Evolutionary conservation across 371 early-diverging fungal species (phyloP).

Genomic region (Syncephalastrum sp.): DNA sequence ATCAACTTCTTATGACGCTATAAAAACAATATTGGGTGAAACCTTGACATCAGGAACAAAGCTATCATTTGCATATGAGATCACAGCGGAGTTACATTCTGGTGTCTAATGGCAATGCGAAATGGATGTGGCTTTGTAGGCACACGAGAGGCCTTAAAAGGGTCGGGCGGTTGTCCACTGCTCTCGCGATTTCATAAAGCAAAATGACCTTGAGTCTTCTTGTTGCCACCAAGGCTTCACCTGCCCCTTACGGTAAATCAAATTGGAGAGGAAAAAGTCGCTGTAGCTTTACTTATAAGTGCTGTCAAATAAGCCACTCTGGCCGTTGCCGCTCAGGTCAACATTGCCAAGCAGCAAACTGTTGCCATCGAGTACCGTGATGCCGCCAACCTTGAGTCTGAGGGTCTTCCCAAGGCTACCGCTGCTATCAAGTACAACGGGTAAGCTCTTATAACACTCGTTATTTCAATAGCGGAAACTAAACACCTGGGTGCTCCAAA

Average conservation of each 20-base stretch:
- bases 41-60: no score
- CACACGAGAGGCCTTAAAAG: no score
- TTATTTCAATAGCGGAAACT: neutral
- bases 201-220: slow-evolving; percentile 28
- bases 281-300: neutral
- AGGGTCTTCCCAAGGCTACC: slow-evolving; percentile 33
- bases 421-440: slow-evolving; percentile 38
- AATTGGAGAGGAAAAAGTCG: neutral
- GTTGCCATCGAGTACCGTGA: slow-evolving; percentile 40
- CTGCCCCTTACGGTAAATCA: slow-evolving; percentile 33
- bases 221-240: slow-evolving; percentile 45
- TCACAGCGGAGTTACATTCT: no score
- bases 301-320: slow-evolving; percentile 22
- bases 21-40: no score
- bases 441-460: slow-evolving; percentile 14
- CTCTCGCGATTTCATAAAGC: no score
- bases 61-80: no score
- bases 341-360: slow-evolving; percentile 38
- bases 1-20: no score
- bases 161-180: no score
- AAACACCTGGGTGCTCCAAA: neutral
- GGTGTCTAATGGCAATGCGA: no score
- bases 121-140: no score
- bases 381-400: slow-evolving; percentile 35
- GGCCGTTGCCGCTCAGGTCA: slow-evolving; percentile 38